Evolutionary conservation across 495 filamentous ascomycete species (phyloP).

Genomic region (Neurospora pannonica): DNA sequence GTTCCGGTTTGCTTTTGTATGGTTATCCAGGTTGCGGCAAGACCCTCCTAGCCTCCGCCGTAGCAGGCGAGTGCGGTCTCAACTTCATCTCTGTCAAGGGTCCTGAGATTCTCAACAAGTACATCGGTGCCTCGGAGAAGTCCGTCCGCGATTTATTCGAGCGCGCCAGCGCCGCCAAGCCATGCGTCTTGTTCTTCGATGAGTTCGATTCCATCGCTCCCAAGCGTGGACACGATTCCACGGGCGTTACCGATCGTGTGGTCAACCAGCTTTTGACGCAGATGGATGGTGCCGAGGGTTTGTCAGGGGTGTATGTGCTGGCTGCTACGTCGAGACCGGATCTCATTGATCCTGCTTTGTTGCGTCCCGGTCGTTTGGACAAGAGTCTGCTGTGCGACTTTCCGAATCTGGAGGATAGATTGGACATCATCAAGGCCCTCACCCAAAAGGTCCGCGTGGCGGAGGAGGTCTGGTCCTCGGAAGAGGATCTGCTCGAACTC

Average conservation of each 20-base stretch:
- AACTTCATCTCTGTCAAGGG: constrained; percentile 99
- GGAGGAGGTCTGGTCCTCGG: constrained; percentile 44
- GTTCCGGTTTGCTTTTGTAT: constrained; percentile 85
- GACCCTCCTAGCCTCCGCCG: constrained; percentile 83
- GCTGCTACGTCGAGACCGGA: constrained; percentile 88
- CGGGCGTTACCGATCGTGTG: constrained; percentile 94
- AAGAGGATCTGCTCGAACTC: constrained; percentile 52
- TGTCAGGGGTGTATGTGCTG: constrained; percentile 90
- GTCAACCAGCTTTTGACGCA: constrained; percentile 97
- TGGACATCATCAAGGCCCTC: constrained; percentile 79
- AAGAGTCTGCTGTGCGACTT: constrained; percentile 87
- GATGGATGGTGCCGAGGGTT: constrained; percentile 96
- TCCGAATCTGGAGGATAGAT: constrained; percentile 63
- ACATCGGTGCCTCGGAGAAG: constrained; percentile 94
- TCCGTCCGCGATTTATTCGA: constrained; percentile 91
- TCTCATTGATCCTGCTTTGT: constrained; percentile 84
- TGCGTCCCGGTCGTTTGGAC: constrained; percentile 83
- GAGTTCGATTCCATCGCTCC: constrained; percentile 97
- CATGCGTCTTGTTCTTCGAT: constrained; percentile 94
- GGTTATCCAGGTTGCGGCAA: constrained; percentile 96
- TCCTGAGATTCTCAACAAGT: constrained; percentile 96
- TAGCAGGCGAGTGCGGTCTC: constrained; percentile 90
- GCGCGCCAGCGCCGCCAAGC: constrained; percentile 76
- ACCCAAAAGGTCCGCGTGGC: constrained; percentile 66
- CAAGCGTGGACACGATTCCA: constrained; percentile 92